Evolutionary conservation across 2,329 filamentous ascomycete genomes (phyloP), one percentile per base, ranked within the genome.

Genomic region (Xylariaceae sp.): DNA sequence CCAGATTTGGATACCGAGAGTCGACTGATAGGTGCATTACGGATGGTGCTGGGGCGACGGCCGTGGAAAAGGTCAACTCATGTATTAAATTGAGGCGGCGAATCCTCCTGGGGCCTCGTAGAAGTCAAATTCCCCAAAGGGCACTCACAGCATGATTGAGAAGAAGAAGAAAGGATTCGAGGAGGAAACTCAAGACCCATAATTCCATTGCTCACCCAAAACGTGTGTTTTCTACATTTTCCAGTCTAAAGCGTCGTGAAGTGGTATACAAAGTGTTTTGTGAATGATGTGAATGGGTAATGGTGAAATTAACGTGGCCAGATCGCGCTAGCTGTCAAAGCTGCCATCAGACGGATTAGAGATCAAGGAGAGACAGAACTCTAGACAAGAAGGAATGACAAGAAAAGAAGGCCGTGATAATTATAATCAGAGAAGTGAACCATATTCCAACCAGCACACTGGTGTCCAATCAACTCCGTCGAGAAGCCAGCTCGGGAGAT

Each of bases 191-290:
- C 39, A 37, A 34, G 35, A 36, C 9, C 24, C 17, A 26, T 38
- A 9, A 15, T 45, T 41, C 45, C 38, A 50, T 50, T 48, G 47
- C 47, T 50, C 38, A 44, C 29, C 38, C 41, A 48, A 49, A 51
- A 49, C 49, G 42, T 44, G 42, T 34, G 48, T 50, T 52, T 17
- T 47, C 41, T 42, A 50, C 49, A 15, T 47, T 46, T 43, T 12
- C 38, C 45, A 38, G 35, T 48, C 24, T 52, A 45, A 26, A 26
- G 6, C 22, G 22, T 26, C 22, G 22, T 32, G 16, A 32, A 32
- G 30, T 32, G 30, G 30, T 26, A 26, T 11, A 26, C 11, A 11
- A 26, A 26, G 6, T 26, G 22, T 6, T 11, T 26, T 11, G 22
- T 26, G 11, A 26, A 26, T 26, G 11, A 26, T 26, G 6, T 26